These are phyloP conservation scores for Lactifluus rugatus DNA, from an alignment of 768 basidiomycete genomes.

Conservation along the genomic window DNA sequence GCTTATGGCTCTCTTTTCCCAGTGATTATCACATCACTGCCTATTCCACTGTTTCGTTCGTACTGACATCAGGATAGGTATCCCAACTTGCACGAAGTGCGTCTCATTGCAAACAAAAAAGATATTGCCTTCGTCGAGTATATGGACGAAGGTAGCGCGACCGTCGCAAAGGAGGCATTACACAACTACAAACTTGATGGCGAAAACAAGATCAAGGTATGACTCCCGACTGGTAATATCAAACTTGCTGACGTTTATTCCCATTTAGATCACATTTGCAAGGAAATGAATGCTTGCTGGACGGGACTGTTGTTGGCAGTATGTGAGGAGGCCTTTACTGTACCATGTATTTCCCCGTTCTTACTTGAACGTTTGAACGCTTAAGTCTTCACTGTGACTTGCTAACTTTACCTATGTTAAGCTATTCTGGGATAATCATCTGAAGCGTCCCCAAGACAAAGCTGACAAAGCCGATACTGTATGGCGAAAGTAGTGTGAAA, in stretches of 20 bases:
- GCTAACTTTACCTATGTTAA: background rate
- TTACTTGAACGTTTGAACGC: background rate
- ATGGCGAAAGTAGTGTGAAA: background rate
- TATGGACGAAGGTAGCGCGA: slow-evolving; percentile 84
- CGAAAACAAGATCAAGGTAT: slow-evolving; percentile 96
- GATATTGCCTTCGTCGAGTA: slow-evolving; percentile 99
- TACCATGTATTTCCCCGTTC: slow-evolving; percentile 10
- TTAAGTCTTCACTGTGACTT: background rate
- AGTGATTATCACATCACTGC: slow-evolving; percentile 41
- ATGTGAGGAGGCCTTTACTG: slow-evolving; percentile 7
- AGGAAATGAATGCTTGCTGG: slow-evolving; percentile 15
- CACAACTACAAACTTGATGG: slow-evolving; percentile 98
- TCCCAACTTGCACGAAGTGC: slow-evolving; percentile 92
- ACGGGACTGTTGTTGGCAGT: background rate
- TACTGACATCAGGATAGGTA: slow-evolving; percentile 45
- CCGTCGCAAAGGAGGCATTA: slow-evolving; percentile 86
- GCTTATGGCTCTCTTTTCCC: slow-evolving; percentile 82
- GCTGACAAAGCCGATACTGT: too few relatives aligned
- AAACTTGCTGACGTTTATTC: background rate
- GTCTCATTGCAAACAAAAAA: slow-evolving; percentile 94
- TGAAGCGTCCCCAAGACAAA: background rate
- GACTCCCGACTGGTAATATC: background rate
- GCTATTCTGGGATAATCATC: background rate
- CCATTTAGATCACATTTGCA: slow-evolving; percentile 19
- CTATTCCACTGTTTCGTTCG: background rate